Conservation (phyloP, 2,329 filamentous ascomycete genomes). For the Sphaerulina populicola region DNA sequence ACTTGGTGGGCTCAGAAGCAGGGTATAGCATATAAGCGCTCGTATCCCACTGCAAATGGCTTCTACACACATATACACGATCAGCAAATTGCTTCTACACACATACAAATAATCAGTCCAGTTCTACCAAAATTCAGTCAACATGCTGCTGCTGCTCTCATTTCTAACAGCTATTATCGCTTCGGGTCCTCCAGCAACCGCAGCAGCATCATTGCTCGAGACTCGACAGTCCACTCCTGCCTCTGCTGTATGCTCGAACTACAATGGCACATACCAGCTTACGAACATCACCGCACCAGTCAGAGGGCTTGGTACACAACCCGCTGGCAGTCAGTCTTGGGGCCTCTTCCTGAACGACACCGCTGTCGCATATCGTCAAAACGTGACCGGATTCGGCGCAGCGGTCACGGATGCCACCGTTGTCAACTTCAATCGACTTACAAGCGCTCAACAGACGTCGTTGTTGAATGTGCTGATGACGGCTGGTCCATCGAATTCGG, state of each 20-base stretch:
- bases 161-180: neutral
- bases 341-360: conserved; percentile 24
- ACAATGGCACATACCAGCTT: conserved; percentile 16
- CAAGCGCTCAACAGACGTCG: conserved; percentile 5
- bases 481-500: conserved; percentile 5
- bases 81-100: neutral
- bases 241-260: conserved; percentile 15
- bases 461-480: conserved; percentile 17
- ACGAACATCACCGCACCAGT: conserved; percentile 12
- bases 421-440: conserved; percentile 14
- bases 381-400: conserved; percentile 18
- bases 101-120: neutral
- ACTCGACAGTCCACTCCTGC: conserved; percentile 9
- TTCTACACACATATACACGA: neutral
- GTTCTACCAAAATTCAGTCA: neutral
- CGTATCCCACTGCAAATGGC: neutral
- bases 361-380: conserved; percentile 13
- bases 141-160: neutral
- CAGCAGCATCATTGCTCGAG: conserved; percentile 3
- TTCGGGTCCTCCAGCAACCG: neutral
- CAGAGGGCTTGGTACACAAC: conserved; percentile 2
- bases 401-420: conserved; percentile 20
- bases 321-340: conserved; percentile 8
- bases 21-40: neutral
- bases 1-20: neutral